Percentiles rank a stretch among this genome's conserved stretches.
Evolutionary conservation across 23 red algal species (phyloP).

Genomic region (Cyanidioschyzon merolae): DNA sequence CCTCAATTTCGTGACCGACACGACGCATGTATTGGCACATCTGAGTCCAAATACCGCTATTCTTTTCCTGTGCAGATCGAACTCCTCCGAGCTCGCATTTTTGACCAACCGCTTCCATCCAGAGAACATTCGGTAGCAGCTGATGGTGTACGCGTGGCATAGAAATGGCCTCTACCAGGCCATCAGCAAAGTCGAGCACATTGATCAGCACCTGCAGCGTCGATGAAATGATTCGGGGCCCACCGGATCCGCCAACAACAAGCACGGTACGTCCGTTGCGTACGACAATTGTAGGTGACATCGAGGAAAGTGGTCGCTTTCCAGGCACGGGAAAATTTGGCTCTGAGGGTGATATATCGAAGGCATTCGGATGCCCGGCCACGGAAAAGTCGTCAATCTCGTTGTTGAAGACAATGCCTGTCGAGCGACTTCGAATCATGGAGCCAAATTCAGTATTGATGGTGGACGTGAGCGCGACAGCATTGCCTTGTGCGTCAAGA

Average conservation of each 20-base stretch:
- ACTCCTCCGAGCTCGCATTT: background rate
- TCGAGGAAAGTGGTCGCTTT: conserved; percentile 78
- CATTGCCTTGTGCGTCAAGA: conserved; percentile 57
- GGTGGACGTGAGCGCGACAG: conserved; percentile 62
- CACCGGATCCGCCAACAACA: conserved; percentile 72
- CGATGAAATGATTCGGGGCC: conserved; percentile 50
- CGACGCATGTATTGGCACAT: conserved; percentile 2
- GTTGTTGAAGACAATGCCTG: conserved; percentile 75
- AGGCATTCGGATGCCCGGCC: conserved; percentile 36
- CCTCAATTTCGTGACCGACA: conserved; percentile 14
- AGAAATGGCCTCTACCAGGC: conserved; percentile 40
- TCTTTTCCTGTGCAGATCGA: background rate
- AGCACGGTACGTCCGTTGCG: conserved; percentile 32
- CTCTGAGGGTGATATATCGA: conserved; percentile 38
- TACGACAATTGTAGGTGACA: conserved; percentile 83
- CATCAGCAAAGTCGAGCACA: conserved; percentile 54
- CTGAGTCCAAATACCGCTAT: background rate
- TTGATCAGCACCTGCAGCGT: conserved; percentile 65
- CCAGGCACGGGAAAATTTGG: conserved; percentile 47
- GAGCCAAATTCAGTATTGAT: conserved; percentile 82
- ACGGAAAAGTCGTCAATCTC: conserved; percentile 77
- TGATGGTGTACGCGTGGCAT: conserved; percentile 85
- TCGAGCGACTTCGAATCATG: conserved; percentile 39
- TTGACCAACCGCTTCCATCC: conserved; percentile 33
- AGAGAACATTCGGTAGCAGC: conserved; percentile 64